Conservation (phyloP, 1,284 basidiomycete genomes). For the Termitomyces sp. region DNA sequence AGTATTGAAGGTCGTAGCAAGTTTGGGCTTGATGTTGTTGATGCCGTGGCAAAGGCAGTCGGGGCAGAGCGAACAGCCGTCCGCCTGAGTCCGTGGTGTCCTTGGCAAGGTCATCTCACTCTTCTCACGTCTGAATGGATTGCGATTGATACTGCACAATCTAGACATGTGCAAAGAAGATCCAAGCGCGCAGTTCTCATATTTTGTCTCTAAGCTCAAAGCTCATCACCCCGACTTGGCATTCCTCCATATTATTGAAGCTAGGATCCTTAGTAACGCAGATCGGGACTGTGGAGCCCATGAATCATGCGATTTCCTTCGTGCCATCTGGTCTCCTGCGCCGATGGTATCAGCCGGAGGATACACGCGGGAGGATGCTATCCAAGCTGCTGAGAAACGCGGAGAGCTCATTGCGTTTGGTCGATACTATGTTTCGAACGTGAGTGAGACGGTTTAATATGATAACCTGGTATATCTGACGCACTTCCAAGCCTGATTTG, state of each 20-base stretch:
- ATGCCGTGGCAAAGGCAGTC: slow-evolving; percentile 31
- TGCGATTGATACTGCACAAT: neutral
- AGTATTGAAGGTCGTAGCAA: slow-evolving; percentile 44
- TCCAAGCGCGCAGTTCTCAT: slow-evolving; percentile 38
- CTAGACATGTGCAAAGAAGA: slow-evolving; percentile 43
- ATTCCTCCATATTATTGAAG: slow-evolving; percentile 55
- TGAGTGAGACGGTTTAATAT: slow-evolving; percentile 19
- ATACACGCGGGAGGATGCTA: slow-evolving; percentile 28
- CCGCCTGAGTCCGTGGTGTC: slow-evolving; percentile 49
- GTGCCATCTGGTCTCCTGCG: slow-evolving; percentile 29
- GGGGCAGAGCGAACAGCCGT: slow-evolving; percentile 41
- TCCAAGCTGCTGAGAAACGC: slow-evolving; percentile 26
- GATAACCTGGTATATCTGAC: neutral
- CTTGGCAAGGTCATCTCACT: slow-evolving; percentile 28
- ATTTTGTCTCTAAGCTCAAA: slow-evolving; percentile 30
- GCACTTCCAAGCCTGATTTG: slow-evolving; percentile 43
- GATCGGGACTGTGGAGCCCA: slow-evolving; percentile 8
- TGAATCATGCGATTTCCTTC: slow-evolving; percentile 32
- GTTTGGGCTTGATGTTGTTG: slow-evolving; percentile 44
- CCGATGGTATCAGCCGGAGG: slow-evolving; percentile 48
- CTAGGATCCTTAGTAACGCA: slow-evolving; percentile 24
- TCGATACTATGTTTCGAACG: slow-evolving; percentile 39
- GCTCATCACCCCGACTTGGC: slow-evolving; percentile 41
- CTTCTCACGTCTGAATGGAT: neutral
- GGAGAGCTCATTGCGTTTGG: slow-evolving; percentile 40